Conservation (phyloP, 2,329 filamentous ascomycete species). For the Elsinoe necatrix region DNA sequence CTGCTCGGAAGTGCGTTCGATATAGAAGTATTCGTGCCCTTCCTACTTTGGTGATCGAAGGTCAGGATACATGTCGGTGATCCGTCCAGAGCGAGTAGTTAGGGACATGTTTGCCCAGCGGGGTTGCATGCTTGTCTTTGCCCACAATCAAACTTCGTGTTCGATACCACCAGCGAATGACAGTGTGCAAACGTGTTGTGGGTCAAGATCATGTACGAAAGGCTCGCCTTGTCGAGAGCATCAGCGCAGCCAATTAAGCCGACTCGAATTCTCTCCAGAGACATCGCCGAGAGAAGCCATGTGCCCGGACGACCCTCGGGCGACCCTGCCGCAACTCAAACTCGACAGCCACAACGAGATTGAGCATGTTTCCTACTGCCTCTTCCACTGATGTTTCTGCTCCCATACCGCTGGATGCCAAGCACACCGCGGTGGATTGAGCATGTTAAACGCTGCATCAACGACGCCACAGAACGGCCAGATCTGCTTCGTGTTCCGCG, state of each 20-base stretch:
- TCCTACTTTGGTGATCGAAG: too few relatives aligned
- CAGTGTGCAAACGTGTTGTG: too few relatives aligned
- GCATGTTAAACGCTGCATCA: background rate
- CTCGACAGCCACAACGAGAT: background rate
- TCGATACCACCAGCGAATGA: too few relatives aligned
- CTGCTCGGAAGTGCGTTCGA: too few relatives aligned
- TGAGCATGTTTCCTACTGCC: conserved; percentile 11
- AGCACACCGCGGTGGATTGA: conserved; percentile 7
- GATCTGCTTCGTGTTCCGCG: background rate
- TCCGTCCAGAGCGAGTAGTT: too few relatives aligned
- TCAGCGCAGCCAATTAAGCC: background rate
- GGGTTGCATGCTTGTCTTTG: too few relatives aligned
- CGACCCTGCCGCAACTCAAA: conserved; percentile 11
- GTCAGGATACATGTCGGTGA: too few relatives aligned
- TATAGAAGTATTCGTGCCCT: too few relatives aligned
- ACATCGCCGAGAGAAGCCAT: conserved; percentile 6
- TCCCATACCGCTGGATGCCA: conserved; percentile 8
- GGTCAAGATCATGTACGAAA: background rate
- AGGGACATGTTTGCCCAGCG: too few relatives aligned
- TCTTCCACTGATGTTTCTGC: background rate
- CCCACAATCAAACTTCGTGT: too few relatives aligned
- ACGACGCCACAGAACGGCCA: conserved; percentile 3
- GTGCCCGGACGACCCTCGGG: conserved; percentile 6
- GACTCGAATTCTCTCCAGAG: background rate
- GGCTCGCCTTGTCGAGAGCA: background rate